A percentile compares a stretch with the other conserved stretches of the same genome.
These are phyloP conservation scores for Colletotrichum liaoningense DNA, from an alignment of 2,329 filamentous ascomycete species.

Conservation along the genomic window DNA sequence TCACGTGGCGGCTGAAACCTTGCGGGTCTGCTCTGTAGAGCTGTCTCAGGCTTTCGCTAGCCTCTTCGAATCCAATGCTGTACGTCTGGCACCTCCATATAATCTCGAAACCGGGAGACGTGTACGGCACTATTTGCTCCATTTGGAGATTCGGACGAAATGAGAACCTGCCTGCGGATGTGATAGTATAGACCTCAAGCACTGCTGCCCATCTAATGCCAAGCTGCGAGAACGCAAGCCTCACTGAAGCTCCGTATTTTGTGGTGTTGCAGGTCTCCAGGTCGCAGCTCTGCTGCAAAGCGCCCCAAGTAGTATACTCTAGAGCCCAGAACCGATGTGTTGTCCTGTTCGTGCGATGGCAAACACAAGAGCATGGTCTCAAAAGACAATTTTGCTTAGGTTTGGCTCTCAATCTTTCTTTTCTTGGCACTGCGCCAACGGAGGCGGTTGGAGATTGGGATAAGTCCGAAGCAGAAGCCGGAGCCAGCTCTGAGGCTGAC, in stretches of 20 bases:
- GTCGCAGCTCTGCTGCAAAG: background rate
- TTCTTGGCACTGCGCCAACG: background rate
- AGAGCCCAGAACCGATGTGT: conserved; percentile 17
- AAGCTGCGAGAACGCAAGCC: background rate
- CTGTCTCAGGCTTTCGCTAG: background rate
- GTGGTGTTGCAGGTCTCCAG: background rate
- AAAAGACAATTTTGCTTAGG: background rate
- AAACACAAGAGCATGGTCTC: conserved; percentile 6
- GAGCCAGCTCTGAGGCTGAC: no score
- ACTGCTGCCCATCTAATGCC: background rate
- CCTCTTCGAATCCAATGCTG: background rate
- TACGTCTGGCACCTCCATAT: background rate
- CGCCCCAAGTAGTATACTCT: background rate
- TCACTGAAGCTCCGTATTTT: background rate
- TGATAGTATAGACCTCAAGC: background rate
- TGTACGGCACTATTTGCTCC: background rate
- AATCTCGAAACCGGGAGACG: conserved; percentile 15
- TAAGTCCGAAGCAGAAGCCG: background rate
- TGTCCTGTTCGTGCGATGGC: background rate
- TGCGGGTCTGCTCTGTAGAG: background rate
- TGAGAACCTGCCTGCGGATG: background rate
- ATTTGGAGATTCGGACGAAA: background rate
- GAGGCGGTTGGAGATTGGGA: background rate
- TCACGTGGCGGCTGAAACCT: background rate
- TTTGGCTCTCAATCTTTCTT: background rate